Evolutionary conservation across 2,329 filamentous ascomycete genomes (phyloP).

Genomic region (Colletotrichum sp.): DNA sequence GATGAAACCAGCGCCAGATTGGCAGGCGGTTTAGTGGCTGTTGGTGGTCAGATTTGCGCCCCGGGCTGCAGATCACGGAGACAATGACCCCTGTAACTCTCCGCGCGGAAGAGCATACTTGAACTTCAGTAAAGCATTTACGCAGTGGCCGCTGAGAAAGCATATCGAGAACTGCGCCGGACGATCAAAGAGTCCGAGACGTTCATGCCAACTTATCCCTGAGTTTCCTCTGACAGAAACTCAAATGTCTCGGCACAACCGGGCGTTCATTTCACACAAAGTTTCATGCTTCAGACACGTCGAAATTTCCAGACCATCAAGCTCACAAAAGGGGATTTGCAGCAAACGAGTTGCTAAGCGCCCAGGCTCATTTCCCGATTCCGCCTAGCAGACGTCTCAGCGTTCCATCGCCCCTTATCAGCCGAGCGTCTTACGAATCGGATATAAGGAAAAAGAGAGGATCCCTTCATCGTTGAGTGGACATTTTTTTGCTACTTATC

Average conservation of each 20-base stretch:
- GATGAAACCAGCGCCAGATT: background rate
- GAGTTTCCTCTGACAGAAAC: background rate
- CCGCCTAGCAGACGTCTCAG: background rate
- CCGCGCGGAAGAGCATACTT: background rate
- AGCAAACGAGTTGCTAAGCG: background rate
- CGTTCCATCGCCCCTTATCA: background rate
- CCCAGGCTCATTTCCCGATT: background rate
- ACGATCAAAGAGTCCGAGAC: background rate
- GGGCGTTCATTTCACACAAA: background rate
- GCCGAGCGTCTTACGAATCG: background rate
- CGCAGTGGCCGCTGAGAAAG: background rate
- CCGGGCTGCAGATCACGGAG: background rate
- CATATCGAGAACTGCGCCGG: background rate
- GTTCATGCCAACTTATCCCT: background rate
- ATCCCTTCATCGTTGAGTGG: background rate
- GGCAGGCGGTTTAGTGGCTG: background rate
- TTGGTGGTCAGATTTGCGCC: background rate
- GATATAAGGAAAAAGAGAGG: constrained; percentile 11
- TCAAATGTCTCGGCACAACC: background rate
- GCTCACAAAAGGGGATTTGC: background rate
- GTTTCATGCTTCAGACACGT: background rate
- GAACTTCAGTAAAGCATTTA: background rate
- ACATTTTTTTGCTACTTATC: background rate
- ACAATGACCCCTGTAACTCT: background rate
- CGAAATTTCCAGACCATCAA: background rate